phyloP scores from a whole-genome alignment of 2,329 filamentous ascomycete species.

The Alternaria brassicicola region DNA sequence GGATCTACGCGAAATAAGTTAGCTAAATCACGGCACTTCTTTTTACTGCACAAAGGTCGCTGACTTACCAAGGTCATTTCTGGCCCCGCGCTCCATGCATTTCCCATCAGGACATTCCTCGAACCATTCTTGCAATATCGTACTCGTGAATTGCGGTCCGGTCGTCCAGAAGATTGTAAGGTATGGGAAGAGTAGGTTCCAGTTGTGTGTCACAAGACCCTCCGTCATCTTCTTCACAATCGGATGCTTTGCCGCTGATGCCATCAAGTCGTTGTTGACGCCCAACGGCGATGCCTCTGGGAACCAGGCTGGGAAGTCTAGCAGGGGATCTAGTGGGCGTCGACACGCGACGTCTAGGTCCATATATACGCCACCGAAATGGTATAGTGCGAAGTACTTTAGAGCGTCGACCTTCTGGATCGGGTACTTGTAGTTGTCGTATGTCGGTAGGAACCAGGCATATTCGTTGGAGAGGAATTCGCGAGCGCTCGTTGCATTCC shows the following conservation, averaged over 20 bases:
- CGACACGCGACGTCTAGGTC: slow-evolving; percentile 34
- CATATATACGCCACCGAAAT: slow-evolving; percentile 36
- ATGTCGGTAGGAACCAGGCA: slow-evolving; percentile 28
- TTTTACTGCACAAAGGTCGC: neutral
- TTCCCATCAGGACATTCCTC: neutral
- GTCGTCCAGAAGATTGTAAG: slow-evolving; percentile 41
- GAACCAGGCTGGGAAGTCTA: slow-evolving; percentile 28
- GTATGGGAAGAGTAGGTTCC: slow-evolving; percentile 31
- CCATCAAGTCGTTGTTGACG: slow-evolving; percentile 34
- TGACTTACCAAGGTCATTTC: neutral
- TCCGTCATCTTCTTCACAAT: slow-evolving; percentile 28
- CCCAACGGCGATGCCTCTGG: slow-evolving; percentile 27
- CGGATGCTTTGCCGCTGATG: slow-evolving; percentile 26
- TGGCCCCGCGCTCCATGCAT: neutral
- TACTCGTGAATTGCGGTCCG: slow-evolving; percentile 35
- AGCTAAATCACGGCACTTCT: neutral
- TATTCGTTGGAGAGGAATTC: slow-evolving; percentile 23
- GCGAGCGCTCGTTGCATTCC: slow-evolving; percentile 24
- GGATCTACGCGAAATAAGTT: neutral
- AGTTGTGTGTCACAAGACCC: slow-evolving; percentile 14
- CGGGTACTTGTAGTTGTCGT: slow-evolving; percentile 29
- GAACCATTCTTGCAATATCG: slow-evolving; percentile 34
- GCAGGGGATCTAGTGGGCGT: slow-evolving; percentile 23
- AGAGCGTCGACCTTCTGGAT: slow-evolving; percentile 37
- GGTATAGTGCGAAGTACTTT: slow-evolving; percentile 33